A percentile compares a stretch with the other conserved stretches of the same genome.
These are phyloP conservation scores for Pulveroboletus sp. DNA, from an alignment of 768 basidiomycete genomes.

Conservation along the genomic window DNA sequence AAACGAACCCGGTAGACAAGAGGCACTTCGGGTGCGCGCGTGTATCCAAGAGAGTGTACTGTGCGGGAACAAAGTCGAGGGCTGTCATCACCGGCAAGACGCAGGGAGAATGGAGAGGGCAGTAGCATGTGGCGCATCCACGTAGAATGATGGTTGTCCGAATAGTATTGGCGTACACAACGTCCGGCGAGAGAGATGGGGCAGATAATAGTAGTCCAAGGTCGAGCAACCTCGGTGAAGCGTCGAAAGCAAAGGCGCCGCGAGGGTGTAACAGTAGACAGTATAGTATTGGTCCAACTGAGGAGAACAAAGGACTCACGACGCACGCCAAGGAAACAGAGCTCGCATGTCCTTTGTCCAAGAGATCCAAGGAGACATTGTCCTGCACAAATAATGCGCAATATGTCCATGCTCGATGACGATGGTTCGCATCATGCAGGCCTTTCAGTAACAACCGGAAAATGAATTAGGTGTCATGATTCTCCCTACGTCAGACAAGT, in stretches of 20 bases:
- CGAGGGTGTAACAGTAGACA: background rate
- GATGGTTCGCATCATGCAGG: background rate
- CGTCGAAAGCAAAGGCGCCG: background rate
- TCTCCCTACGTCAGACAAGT: background rate
- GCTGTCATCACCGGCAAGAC: background rate
- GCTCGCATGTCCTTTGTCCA: background rate
- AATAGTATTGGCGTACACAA: background rate
- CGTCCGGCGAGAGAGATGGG: background rate
- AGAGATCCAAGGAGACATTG: background rate
- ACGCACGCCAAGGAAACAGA: background rate
- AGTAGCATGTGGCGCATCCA: background rate
- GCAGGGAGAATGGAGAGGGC: background rate
- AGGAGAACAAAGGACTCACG: background rate
- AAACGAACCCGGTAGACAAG: background rate
- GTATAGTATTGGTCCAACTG: background rate
- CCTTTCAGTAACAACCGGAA: background rate
- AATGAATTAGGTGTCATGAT: background rate
- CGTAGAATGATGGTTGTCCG: background rate
- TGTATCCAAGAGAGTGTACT: background rate
- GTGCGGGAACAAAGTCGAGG: background rate
- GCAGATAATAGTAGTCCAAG: background rate
- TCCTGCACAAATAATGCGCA: background rate
- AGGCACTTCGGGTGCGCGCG: background rate
- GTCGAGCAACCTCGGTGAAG: background rate
- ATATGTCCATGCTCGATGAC: background rate